Percentiles rank a stretch among this genome's conserved stretches.
Conservation (phyloP, 2,329 filamentous ascomycete genomes). For the Verticillium klebahnii region DNA sequence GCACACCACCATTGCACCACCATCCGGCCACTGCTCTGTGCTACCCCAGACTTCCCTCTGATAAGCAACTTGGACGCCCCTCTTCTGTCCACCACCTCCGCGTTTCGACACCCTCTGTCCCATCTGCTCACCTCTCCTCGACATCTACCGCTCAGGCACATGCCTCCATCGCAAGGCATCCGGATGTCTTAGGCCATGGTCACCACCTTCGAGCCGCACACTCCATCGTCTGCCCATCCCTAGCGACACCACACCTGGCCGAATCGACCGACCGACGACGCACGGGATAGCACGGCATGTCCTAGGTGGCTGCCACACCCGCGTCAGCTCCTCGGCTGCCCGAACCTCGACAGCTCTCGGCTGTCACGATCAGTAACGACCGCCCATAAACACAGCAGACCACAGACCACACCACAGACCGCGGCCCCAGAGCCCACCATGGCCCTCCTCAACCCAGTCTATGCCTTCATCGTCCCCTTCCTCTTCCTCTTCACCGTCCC, state of each 20-base stretch:
- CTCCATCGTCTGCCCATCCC: background rate
- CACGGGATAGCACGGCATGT: background rate
- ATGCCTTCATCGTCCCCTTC: conserved; percentile 56
- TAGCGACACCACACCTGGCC: background rate
- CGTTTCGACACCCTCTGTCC: background rate
- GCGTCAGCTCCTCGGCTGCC: background rate
- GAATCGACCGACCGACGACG: background rate
- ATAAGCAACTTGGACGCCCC: background rate
- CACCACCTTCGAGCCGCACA: background rate
- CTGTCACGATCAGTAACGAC: background rate
- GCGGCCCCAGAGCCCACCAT: conserved; percentile 25
- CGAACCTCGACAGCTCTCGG: background rate
- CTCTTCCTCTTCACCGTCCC: conserved; percentile 59
- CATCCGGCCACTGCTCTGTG: background rate
- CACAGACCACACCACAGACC: background rate
- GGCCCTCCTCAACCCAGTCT: conserved; percentile 49
- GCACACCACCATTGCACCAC: background rate
- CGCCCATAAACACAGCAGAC: background rate
- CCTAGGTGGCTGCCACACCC: background rate
- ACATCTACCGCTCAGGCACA: background rate
- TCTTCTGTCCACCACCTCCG: background rate
- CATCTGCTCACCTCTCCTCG: background rate
- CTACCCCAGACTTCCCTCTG: background rate
- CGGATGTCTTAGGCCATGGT: background rate
- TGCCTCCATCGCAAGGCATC: background rate